Evolutionary conservation across 1,284 basidiomycete species (phyloP), one percentile per base, ranked within the genome.

Genomic region (Thelephora terrestris): DNA sequence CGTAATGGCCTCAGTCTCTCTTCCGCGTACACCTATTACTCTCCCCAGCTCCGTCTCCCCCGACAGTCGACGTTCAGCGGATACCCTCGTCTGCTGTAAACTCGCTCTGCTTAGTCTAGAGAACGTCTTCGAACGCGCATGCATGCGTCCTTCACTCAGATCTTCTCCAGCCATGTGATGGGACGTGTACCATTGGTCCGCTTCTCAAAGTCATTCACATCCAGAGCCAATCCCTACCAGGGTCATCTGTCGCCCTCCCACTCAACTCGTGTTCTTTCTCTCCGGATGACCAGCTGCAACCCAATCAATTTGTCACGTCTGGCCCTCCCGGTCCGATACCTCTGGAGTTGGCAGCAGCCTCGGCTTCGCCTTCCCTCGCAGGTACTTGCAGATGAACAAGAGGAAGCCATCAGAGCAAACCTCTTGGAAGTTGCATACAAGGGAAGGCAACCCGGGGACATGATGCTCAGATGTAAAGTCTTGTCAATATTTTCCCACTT

Each of bases 381-480:
- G 25, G 61, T 29, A 56, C 60, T 16, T 66, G 14, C 72, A 29
- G 72, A 78, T 52, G 71, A 64, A 43, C 75, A 82, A 57, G 85
- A 89, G 61, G 83, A 87, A 59, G 73, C 71, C 23, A 75, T 81
- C 2, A 79, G 80, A 58, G 75, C 74, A 25, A 80, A 81, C 43
- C 81, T 90, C 51, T 66, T 89, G 45, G 86, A 88, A 57, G 87
- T 84, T 55, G 79, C 85, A 47, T 82, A 88, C 75, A 85, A 86
- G 60, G 83, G 83, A 37, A 75, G 86, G 48, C 83, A 88, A 54
- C 81, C 85, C 35, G 74, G 84, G 21, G 87, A 90, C 58, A 77
- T 90, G 52, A 83, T 87, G 81, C 70, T 90, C 48, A 78, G 87
- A 53, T 90, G 87, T 89, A 61, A 69, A 84, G 74, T 42, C 45